Base-by-base conservation (phyloP, 1,139 yeast genomes). In the Sugiyamaella pinicola region DNA sequence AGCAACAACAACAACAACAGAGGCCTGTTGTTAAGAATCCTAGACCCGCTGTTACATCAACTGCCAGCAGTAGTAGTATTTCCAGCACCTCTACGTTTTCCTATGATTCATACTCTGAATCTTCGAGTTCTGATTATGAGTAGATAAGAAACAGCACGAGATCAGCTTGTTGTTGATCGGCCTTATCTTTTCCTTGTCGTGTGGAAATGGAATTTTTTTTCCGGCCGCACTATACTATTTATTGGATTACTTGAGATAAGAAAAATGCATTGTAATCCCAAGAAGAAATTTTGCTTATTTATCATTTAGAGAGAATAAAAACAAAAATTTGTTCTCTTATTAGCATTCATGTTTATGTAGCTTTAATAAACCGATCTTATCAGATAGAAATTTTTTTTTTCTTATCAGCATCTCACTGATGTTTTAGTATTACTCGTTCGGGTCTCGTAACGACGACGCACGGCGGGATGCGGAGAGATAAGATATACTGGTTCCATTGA, bases 21-120 rank as follows among this genome's bases (percentile, higher is more conserved):
- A 2, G 18, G 10, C 12, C 56, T 39, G 29, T 54, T 43, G 19
- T 31, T 28, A 43, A 43, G 40, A 22, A 10, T 41, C 46, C 52
- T 13, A 35, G 58, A 31, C 58, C 58, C 19, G 34, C 47, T 8
- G 51, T 51, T 15, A 34, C 45, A 18, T 39, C 53, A 5, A 49
- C 52, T 33, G 42, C 33, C 17, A 53, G 56, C 43, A 46, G 51
- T 31, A 48, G 50, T 17, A 53, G 56, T 40, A 46, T 45, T 15
- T 18, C 43, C 21, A 41, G 40, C 18, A 37, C 26, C n/a, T 29
- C 45, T 9, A 37, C 17, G n/a, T 46, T 29, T 13, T 37, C 43
- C 19, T 52, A 15, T 26, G 52, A 37, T 17, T 49, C 52, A 9
- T 49, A 38, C n/a, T 38, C 41, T 5, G 48, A 43, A 24, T 49